These are phyloP conservation scores for Chiua virens DNA, from an alignment of 768 basidiomycete genomes.

Conservation along the genomic window DNA sequence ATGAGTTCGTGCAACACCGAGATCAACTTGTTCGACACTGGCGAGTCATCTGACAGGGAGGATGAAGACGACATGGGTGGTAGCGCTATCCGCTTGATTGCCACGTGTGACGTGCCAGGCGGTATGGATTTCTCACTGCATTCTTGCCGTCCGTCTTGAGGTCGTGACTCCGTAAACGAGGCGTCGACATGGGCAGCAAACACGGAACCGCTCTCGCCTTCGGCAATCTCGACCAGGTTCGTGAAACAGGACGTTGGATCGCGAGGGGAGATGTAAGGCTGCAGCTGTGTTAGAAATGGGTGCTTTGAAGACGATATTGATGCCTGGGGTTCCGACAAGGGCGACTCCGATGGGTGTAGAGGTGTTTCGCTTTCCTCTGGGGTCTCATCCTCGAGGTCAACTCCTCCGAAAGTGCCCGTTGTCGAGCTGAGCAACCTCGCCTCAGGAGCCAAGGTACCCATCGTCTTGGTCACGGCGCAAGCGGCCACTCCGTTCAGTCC, in stretches of 20 bases:
- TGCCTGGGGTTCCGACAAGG: background rate
- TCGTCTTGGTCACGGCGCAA: slow-evolving; percentile 4
- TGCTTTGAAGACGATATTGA: background rate
- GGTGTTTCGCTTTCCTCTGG: slow-evolving; percentile 2
- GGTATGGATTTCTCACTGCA: slow-evolving; percentile 24
- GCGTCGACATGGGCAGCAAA: slow-evolving; percentile 40
- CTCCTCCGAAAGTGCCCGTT: slow-evolving; percentile 41
- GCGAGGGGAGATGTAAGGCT: slow-evolving; percentile 60
- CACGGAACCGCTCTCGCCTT: slow-evolving; percentile 81
- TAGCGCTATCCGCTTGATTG: slow-evolving; percentile 73
- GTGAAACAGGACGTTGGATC: slow-evolving; percentile 66
- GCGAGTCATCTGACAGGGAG: slow-evolving; percentile 17
- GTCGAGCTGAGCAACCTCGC: slow-evolving; percentile 28
- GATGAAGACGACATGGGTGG: slow-evolving; percentile 35
- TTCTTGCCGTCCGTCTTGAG: background rate
- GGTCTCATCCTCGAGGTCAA: slow-evolving; percentile 10
- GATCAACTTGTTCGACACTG: slow-evolving; percentile 58
- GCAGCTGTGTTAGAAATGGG: slow-evolving; percentile 45
- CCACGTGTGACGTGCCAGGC: slow-evolving; percentile 49
- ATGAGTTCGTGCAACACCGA: slow-evolving; percentile 63
- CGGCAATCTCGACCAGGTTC: slow-evolving; percentile 75
- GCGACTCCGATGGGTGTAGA: background rate
- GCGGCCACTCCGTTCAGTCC: slow-evolving; percentile 9
- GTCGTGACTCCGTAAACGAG: slow-evolving; percentile 6
- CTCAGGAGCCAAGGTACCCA: slow-evolving; percentile 24